Evolutionary conservation across 2,329 filamentous ascomycete species (phyloP).

Genomic region (Alternaria arborescens): DNA sequence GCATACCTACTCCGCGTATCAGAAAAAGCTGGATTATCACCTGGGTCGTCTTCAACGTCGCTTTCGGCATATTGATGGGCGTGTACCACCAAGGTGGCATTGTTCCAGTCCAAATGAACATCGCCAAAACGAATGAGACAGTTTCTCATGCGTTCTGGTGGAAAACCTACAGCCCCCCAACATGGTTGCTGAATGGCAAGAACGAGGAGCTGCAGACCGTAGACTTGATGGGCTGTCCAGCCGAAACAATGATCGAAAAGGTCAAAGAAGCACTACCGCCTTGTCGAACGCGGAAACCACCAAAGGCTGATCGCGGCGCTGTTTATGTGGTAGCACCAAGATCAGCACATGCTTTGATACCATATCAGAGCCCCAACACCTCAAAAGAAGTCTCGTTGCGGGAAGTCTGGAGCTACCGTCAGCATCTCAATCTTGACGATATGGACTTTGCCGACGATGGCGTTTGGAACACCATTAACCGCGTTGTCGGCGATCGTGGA

Average conservation of each 20-base stretch:
- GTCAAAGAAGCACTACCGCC: conserved; percentile 65
- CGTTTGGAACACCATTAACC: conserved; percentile 72
- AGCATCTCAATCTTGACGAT: conserved; percentile 81
- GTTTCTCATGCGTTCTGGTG: conserved; percentile 79
- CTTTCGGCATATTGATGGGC: conserved; percentile 78
- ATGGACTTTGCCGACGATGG: conserved; percentile 81
- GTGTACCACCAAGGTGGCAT: conserved; percentile 82
- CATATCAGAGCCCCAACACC: conserved; percentile 48
- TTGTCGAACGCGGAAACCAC: conserved; percentile 40
- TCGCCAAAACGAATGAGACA: conserved; percentile 71
- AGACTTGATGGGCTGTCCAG: conserved; percentile 77
- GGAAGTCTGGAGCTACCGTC: conserved; percentile 72
- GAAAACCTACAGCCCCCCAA: conserved; percentile 85
- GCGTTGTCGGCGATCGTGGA: conserved; percentile 66
- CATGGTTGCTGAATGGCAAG: conserved; percentile 80
- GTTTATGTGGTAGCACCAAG: conserved; percentile 72
- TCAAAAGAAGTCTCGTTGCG: conserved; percentile 66
- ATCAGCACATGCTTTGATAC: conserved; percentile 74
- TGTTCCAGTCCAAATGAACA: conserved; percentile 76
- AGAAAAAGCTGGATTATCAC: conserved; percentile 60
- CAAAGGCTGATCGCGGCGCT: conserved; percentile 62
- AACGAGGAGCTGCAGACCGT: conserved; percentile 74
- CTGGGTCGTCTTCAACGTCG: conserved; percentile 75
- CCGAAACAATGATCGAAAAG: conserved; percentile 66
- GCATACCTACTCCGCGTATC: conserved; percentile 67